These are phyloP conservation scores for Gelatoporia subvermispora DNA, from an alignment of 768 basidiomycete genomes.

Conservation along the genomic window DNA sequence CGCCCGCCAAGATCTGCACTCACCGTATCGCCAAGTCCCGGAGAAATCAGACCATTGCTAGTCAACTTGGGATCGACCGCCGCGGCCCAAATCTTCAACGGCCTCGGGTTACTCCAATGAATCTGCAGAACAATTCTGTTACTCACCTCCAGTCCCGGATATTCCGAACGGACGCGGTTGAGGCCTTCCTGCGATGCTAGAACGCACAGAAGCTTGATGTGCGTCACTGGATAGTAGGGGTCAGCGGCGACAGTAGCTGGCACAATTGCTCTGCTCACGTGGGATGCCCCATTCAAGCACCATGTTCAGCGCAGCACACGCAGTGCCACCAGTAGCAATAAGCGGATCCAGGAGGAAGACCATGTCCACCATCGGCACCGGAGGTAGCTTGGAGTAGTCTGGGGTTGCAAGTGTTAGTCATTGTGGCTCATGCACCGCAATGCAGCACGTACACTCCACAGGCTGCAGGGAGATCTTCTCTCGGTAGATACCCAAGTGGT, in stretches of 20 bases:
- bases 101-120: background rate
- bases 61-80: slow-evolving; percentile 76
- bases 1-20: slow-evolving; percentile 24
- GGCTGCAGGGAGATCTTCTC: slow-evolving; percentile 87
- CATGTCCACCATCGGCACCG: slow-evolving; percentile 67
- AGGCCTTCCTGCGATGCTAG: slow-evolving; percentile 78
- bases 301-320: slow-evolving; percentile 83
- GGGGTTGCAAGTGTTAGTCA: background rate
- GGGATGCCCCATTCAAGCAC: slow-evolving; percentile 79
- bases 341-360: slow-evolving; percentile 91
- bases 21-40: slow-evolving; percentile 89
- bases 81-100: slow-evolving; percentile 75
- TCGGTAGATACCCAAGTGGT: slow-evolving; percentile 86
- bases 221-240: slow-evolving; percentile 37
- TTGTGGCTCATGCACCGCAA: background rate
- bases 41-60: slow-evolving; percentile 72
- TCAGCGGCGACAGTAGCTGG: background rate
- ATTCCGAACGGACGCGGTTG: slow-evolving; percentile 52
- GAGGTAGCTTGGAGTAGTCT: slow-evolving; percentile 92
- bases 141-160: slow-evolving; percentile 77
- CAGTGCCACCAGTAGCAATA: slow-evolving; percentile 93
- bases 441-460: slow-evolving; percentile 68
- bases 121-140: background rate
- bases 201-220: slow-evolving; percentile 79
- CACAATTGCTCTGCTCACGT: slow-evolving; percentile 40